phyloP scores from a whole-genome alignment of 352 stramenopile genomes.

The Pythium brachiatum region DNA sequence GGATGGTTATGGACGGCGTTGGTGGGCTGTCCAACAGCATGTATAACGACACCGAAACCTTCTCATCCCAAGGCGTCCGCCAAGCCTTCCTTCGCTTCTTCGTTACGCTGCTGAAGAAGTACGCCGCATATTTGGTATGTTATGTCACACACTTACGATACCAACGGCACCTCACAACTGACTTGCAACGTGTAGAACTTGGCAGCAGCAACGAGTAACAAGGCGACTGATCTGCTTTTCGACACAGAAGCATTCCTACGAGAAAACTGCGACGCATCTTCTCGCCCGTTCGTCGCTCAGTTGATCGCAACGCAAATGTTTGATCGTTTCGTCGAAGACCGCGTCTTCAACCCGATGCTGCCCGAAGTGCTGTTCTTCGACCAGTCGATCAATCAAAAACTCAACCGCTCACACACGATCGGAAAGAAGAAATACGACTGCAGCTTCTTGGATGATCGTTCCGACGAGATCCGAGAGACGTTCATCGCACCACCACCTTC shows the following conservation, averaged over 20 bases:
- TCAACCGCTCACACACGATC: conserved; percentile 71
- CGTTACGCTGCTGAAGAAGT: conserved; percentile 79
- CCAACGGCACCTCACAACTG: no score
- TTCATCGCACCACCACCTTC: conserved; percentile 80
- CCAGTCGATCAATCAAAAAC: conserved; percentile 84
- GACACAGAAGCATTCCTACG: conserved; percentile 65
- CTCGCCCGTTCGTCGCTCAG: conserved; percentile 57
- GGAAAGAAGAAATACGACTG: conserved; percentile 85
- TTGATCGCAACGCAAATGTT: conserved; percentile 82
- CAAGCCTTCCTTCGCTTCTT: conserved; percentile 83
- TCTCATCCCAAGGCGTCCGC: conserved; percentile 59
- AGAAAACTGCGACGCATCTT: conserved; percentile 59
- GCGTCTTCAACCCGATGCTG: conserved; percentile 57
- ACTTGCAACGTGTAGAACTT: conserved; percentile 1
- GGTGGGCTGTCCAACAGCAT: conserved; percentile 54
- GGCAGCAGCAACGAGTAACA: conserved; percentile 27
- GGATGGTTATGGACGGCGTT: conserved; percentile 30
- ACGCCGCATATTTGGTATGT: conserved; percentile 67
- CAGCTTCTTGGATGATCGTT: conserved; percentile 74
- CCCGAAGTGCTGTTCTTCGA: conserved; percentile 83
- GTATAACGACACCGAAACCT: conserved; percentile 72
- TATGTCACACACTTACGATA: no score
- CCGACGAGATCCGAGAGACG: conserved; percentile 76
- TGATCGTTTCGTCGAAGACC: conserved; percentile 80
- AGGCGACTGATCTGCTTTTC: conserved; percentile 44